phyloP scores from a whole-genome alignment of 2,329 filamentous ascomycete genomes.

The Hypoxylon sp. region DNA sequence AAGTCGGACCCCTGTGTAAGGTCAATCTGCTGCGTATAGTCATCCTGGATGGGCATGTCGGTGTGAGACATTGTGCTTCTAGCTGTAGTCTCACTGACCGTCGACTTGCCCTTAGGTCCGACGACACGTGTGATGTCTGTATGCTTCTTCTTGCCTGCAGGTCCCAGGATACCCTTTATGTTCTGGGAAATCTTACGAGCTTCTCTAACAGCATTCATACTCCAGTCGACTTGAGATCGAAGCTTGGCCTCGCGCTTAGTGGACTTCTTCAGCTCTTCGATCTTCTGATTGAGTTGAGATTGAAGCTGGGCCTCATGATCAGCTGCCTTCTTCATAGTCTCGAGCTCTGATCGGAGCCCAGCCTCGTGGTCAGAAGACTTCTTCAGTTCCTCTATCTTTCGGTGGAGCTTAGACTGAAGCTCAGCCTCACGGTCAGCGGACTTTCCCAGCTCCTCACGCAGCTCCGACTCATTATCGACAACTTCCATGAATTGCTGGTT shows the following conservation, averaged over 20 bases:
- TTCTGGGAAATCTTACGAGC: conserved; percentile 46
- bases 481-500: conserved; percentile 3
- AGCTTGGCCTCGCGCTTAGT: conserved; percentile 43
- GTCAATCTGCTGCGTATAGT: conserved; percentile 57
- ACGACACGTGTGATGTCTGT: conserved; percentile 55
- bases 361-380: neutral
- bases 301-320: neutral
- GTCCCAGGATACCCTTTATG: conserved; percentile 49
- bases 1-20: conserved; percentile 56
- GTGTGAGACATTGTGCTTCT: conserved; percentile 54
- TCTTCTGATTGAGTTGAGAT: conserved; percentile 8
- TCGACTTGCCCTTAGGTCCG: conserved; percentile 52
- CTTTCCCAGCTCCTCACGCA: conserved; percentile 2
- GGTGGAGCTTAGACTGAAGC: conserved; percentile 2
- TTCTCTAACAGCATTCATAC: conserved; percentile 43
- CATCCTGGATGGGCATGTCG: conserved; percentile 56
- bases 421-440: neutral
- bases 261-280: conserved; percentile 41
- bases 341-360: neutral
- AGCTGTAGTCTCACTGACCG: conserved; percentile 54
- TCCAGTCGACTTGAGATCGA: conserved; percentile 39
- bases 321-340: neutral
- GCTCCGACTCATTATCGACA: neutral
- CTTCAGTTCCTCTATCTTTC: neutral
- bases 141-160: conserved; percentile 49